Conservation (phyloP, 495 filamentous ascomycete species). For the Glonium stellatum region DNA sequence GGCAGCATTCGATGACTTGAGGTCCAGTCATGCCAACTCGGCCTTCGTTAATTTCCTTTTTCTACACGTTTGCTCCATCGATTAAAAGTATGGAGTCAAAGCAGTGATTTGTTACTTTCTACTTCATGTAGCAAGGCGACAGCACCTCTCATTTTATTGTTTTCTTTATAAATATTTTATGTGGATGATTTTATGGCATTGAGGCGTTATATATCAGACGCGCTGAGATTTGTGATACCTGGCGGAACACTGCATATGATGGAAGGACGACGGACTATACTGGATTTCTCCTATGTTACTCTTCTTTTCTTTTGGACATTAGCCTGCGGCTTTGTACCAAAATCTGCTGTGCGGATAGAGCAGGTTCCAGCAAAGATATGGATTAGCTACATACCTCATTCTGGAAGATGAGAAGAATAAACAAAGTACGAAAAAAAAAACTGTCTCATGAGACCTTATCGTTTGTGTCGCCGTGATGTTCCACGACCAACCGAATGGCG, state of each 20-base stretch:
- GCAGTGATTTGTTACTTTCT: background rate
- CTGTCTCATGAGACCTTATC: no score
- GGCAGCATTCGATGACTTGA: slow-evolving; percentile 1
- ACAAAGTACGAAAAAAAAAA: no score
- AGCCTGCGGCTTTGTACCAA: background rate
- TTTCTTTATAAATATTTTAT: slow-evolving; percentile 4
- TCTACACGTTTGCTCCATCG: slow-evolving; percentile 1
- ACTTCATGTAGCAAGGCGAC: background rate
- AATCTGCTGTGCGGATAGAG: background rate
- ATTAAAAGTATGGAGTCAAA: background rate
- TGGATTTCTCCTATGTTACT: slow-evolving; percentile 1
- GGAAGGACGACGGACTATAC: background rate
- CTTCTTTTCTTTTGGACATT: slow-evolving; percentile 1
- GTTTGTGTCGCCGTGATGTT: no score
- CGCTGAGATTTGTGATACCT: background rate
- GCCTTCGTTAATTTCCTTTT: background rate
- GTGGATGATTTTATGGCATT: background rate
- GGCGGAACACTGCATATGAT: background rate
- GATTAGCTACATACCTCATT: background rate
- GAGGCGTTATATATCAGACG: background rate
- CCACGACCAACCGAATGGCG: no score
- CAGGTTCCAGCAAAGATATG: background rate
- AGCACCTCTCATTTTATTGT: background rate
- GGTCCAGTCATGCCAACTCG: background rate
- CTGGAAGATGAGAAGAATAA: no score